A percentile compares a stretch with the other conserved stretches of the same genome.
phyloP scores from a whole-genome alignment of 495 filamentous ascomycete species.

The Polyplosphaeria fusca region DNA sequence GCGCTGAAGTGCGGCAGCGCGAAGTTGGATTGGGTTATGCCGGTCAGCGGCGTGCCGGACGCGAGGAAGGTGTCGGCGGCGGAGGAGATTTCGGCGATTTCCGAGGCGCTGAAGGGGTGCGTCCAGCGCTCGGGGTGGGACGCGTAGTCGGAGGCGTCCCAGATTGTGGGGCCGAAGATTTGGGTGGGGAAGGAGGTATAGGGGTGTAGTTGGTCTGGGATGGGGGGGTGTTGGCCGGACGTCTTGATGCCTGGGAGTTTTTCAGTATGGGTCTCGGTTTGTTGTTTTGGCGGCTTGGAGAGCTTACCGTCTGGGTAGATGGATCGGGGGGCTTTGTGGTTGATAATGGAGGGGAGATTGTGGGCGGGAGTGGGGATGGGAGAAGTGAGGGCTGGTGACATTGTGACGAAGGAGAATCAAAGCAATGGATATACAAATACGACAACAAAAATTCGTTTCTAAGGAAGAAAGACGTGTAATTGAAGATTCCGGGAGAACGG shows the following conservation, averaged over 20 bases:
- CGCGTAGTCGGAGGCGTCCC: constrained; percentile 69
- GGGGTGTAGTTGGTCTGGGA: constrained; percentile 61
- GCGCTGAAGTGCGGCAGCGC: constrained; percentile 58
- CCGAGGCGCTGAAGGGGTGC: constrained; percentile 62
- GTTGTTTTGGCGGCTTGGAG: too few relatives aligned
- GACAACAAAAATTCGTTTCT: too few relatives aligned
- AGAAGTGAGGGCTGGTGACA: constrained; percentile 21
- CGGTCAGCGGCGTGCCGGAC: constrained; percentile 61
- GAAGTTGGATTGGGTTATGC: constrained; percentile 71
- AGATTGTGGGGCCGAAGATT: constrained; percentile 73
- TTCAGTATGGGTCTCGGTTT: too few relatives aligned
- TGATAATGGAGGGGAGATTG: constrained; percentile 11
- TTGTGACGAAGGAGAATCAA: constrained; percentile 6
- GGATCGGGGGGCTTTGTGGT: constrained; percentile 31
- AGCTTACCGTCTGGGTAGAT: constrained; percentile 45
- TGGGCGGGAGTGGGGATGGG: neutral
- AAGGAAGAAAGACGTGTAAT: too few relatives aligned
- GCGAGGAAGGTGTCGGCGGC: constrained; percentile 68
- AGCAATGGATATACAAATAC: too few relatives aligned
- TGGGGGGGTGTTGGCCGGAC: constrained; percentile 75
- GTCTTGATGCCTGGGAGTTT: constrained; percentile 60
- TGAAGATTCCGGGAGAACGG: too few relatives aligned
- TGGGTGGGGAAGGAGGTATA: constrained; percentile 71
- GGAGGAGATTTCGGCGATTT: constrained; percentile 64
- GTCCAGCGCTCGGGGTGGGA: constrained; percentile 72